phyloP scores from a whole-genome alignment of 257 asterid species.

The Misopates orontium region DNA sequence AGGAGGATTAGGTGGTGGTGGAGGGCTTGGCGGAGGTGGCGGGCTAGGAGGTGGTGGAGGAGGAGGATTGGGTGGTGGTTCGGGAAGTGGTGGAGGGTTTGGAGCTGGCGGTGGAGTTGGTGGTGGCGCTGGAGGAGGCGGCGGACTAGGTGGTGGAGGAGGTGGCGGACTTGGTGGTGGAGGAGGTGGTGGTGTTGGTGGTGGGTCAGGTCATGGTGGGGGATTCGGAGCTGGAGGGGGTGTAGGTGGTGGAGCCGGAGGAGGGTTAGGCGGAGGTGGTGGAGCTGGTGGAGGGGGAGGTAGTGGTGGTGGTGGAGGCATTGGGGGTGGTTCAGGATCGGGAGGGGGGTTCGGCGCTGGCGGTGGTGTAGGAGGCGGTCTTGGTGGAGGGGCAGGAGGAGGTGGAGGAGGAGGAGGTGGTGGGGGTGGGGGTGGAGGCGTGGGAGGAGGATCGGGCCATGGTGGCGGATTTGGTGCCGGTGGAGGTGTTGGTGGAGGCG shows the following conservation, averaged over 20 bases:
- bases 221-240: conserved; percentile 33
- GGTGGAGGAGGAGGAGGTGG: conserved; percentile 30
- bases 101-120: conserved; percentile 32
- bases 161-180: conserved; percentile 34
- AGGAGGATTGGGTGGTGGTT: conserved; percentile 31
- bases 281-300: conserved; percentile 33
- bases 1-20: conserved; percentile 11
- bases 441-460: conserved; percentile 40
- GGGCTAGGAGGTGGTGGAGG: conserved; percentile 25
- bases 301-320: conserved; percentile 35
- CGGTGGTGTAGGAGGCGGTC: conserved; percentile 41
- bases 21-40: conserved; percentile 24
- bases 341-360: conserved; percentile 40
- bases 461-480: conserved; percentile 42
- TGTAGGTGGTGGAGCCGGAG: conserved; percentile 38
- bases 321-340: conserved; percentile 33
- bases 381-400: conserved; percentile 34
- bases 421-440: conserved; percentile 31
- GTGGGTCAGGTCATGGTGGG: conserved; percentile 30
- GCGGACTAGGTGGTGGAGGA: conserved; percentile 31
- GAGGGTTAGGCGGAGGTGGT: conserved; percentile 29
- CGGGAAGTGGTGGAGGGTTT: conserved; percentile 26
- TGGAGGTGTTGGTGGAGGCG: conserved; percentile 37
- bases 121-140: conserved; percentile 29
- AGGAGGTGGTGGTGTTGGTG: conserved; percentile 33